phyloP scores from a whole-genome alignment of 2,329 filamentous ascomycete genomes.

The Neonectria sp. region DNA sequence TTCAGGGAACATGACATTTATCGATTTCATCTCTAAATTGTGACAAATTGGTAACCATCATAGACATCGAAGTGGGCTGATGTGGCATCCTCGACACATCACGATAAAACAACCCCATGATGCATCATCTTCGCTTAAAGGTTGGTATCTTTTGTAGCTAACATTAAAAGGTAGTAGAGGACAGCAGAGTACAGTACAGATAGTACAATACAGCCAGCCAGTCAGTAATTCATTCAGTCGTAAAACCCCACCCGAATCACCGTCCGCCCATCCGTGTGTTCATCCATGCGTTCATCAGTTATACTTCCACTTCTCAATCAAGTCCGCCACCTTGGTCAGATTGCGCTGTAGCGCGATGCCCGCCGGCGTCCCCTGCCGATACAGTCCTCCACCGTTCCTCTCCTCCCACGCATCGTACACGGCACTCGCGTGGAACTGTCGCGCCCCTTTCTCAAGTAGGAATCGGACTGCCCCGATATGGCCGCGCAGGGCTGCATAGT shows the following conservation, averaged over 20 bases:
- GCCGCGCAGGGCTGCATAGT: conserved; percentile 47
- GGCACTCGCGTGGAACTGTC: conserved; percentile 46
- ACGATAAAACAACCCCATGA: background rate
- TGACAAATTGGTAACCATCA: background rate
- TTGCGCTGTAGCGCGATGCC: conserved; percentile 48
- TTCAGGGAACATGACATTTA: background rate
- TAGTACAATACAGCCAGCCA: background rate
- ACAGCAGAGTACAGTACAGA: background rate
- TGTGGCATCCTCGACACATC: background rate
- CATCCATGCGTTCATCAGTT: conserved; percentile 32
- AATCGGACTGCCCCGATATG: conserved; percentile 42
- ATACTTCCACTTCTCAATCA: conserved; percentile 48
- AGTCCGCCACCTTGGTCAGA: conserved; percentile 45
- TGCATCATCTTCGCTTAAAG: background rate
- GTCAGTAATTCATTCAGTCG: conserved; percentile 23
- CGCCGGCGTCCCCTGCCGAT: conserved; percentile 48
- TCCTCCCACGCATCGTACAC: conserved; percentile 49
- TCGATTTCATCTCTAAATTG: background rate
- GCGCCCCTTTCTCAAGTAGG: conserved; percentile 45
- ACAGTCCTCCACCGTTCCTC: conserved; percentile 42
- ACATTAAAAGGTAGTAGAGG: background rate
- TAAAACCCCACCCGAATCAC: conserved; percentile 5
- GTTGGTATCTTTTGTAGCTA: conserved; percentile 9
- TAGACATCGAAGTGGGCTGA: background rate
- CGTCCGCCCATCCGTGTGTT: conserved; percentile 27